Conservation (phyloP, 345 rosid species). For the Acer negundo region DNA sequence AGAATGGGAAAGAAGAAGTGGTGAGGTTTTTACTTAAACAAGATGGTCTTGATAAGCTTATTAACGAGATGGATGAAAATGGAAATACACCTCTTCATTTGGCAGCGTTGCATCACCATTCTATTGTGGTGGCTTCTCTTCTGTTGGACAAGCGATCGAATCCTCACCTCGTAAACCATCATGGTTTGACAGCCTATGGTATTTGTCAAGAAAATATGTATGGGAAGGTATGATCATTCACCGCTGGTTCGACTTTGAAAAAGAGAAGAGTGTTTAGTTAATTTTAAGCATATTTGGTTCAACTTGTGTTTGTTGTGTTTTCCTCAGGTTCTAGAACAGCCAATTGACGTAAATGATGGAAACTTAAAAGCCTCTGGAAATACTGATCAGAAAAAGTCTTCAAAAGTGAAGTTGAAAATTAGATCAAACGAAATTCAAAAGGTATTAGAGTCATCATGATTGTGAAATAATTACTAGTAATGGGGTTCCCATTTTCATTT, state of each 20-base stretch:
- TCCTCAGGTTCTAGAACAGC: not conserved
- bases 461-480: too few relatives aligned
- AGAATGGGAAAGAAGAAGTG: constrained; percentile 19
- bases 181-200: constrained; percentile 30
- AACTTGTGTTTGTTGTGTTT: not conserved
- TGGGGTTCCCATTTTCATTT: too few relatives aligned
- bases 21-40: constrained; percentile 19
- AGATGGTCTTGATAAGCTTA: constrained; percentile 3
- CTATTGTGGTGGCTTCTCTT: constrained; percentile 19
- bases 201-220: constrained; percentile 1
- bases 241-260: too few relatives aligned
- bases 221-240: not conserved
- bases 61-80: constrained; percentile 26
- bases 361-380: not conserved
- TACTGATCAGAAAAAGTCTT: not conserved
- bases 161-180: constrained; percentile 17
- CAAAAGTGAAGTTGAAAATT: not conserved
- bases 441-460: too few relatives aligned
- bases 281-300: too few relatives aligned
- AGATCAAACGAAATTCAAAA: too few relatives aligned
- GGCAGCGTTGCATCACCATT: constrained; percentile 25
- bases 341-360: not conserved
- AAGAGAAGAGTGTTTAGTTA: too few relatives aligned
- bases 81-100: constrained; percentile 39
- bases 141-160: constrained; percentile 18